A percentile compares a stretch with the other conserved stretches of the same genome.
phyloP scores from a whole-genome alignment of 176 grass and related monocot genomes.

The Musa beccarii region DNA sequence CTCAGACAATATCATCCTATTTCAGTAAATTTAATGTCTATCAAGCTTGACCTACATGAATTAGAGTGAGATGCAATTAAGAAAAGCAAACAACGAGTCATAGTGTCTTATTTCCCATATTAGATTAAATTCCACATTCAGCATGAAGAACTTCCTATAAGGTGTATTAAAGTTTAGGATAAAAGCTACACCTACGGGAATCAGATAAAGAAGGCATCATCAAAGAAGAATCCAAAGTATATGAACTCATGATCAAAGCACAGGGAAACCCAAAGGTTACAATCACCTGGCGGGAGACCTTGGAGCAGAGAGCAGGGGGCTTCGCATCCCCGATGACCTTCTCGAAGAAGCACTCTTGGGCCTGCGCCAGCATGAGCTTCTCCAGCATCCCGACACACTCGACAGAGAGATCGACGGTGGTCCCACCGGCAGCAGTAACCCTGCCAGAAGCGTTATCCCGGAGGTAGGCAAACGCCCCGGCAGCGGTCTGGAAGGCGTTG shows the following conservation, averaged over 20 bases:
- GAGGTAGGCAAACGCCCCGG: conserved; percentile 65
- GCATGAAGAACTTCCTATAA: too few relatives aligned
- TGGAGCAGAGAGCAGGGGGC: conserved; percentile 71
- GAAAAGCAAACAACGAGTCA: too few relatives aligned
- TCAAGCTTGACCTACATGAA: too few relatives aligned
- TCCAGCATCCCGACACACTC: conserved; percentile 86
- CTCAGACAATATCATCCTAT: too few relatives aligned
- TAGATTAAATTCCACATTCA: too few relatives aligned
- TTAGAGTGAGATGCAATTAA: too few relatives aligned
- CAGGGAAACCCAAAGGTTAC: background rate
- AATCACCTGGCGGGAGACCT: conserved; percentile 76
- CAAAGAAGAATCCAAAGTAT: background rate
- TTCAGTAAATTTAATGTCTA: too few relatives aligned
- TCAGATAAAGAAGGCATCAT: too few relatives aligned
- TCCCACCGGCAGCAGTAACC: conserved; percentile 42
- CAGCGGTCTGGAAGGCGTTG: conserved; percentile 59
- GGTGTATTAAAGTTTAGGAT: too few relatives aligned
- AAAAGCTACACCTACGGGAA: too few relatives aligned
- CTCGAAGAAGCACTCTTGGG: conserved; percentile 98
- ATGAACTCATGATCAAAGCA: background rate
- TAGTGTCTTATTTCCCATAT: too few relatives aligned
- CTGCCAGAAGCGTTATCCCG: conserved; percentile 67
- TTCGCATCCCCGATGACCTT: conserved; percentile 87
- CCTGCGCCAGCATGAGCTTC: conserved; percentile 92
- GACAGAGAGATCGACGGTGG: conserved; percentile 63